These are phyloP conservation scores for Trichaptum fuscoviolaceum DNA, from an alignment of 768 basidiomycete species.

Conservation along the genomic window DNA sequence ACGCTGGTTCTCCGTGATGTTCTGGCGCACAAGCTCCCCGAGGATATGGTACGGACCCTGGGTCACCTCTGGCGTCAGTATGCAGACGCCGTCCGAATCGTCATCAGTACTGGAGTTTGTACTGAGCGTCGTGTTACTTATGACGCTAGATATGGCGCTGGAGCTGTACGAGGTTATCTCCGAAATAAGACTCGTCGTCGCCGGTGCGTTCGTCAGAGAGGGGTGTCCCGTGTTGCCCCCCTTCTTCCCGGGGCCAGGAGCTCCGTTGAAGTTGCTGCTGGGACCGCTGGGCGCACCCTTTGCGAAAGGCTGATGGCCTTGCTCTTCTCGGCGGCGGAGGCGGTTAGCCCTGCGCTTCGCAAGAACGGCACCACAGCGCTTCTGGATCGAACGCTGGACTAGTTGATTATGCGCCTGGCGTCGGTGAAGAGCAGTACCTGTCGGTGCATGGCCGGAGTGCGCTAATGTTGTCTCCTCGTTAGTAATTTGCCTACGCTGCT, in stretches of 20 bases:
- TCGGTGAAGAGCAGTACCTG: neutral
- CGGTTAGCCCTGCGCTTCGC: neutral
- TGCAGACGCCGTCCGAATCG: constrained; percentile 5
- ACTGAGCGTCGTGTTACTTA: neutral
- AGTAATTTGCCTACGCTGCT: neutral
- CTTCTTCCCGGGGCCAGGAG: neutral
- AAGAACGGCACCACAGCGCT: neutral
- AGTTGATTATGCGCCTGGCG: neutral
- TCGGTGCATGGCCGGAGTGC: neutral
- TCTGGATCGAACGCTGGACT: neutral
- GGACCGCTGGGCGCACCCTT: neutral
- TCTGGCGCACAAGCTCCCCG: constrained; percentile 23
- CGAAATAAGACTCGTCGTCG: neutral
- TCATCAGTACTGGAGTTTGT: neutral
- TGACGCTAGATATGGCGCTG: neutral
- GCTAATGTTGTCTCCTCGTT: neutral
- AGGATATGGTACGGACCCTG: constrained; percentile 26
- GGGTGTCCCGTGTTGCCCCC: neutral
- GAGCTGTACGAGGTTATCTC: neutral
- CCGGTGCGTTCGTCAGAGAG: neutral
- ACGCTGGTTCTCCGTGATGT: constrained; percentile 27
- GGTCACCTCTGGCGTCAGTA: constrained; percentile 16
- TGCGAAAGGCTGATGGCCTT: neutral
- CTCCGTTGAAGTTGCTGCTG: neutral
- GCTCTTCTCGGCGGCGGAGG: neutral